phyloP scores from a whole-genome alignment of 805 yeast species.

The Jamesozyma piceae region DNA sequence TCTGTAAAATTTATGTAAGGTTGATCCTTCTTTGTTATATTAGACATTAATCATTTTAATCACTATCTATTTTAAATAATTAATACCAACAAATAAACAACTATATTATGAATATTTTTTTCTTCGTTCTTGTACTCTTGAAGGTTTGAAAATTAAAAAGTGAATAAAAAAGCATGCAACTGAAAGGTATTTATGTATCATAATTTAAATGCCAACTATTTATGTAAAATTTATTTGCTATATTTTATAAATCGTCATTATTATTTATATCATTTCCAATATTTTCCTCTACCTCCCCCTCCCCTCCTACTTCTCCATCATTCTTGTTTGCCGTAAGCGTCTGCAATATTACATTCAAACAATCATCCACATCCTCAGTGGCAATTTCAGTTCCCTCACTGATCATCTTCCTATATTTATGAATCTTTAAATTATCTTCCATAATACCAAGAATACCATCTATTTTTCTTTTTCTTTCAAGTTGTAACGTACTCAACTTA shows the following conservation, averaged over 20 bases:
- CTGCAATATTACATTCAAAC: constrained; percentile 49
- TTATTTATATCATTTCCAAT: background rate
- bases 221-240: no score
- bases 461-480: constrained; percentile 32
- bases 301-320: background rate
- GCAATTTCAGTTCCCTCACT: constrained; percentile 61
- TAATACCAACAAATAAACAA: no score
- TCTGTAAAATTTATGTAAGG: background rate
- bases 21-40: background rate
- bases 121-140: no score
- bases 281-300: no score
- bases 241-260: no score
- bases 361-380: constrained; percentile 56
- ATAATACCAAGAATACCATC: constrained; percentile 28
- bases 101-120: no score
- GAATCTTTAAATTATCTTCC: constrained; percentile 44
- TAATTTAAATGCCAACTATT: no score
- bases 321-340: constrained; percentile 9
- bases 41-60: background rate
- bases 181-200: no score
- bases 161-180: no score
- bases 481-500: constrained; percentile 36
- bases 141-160: no score
- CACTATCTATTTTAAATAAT: no score
- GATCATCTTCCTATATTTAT: constrained; percentile 58